These are phyloP conservation scores for Pythium sukuiense DNA, from an alignment of 352 stramenopile species.

Conservation along the genomic window DNA sequence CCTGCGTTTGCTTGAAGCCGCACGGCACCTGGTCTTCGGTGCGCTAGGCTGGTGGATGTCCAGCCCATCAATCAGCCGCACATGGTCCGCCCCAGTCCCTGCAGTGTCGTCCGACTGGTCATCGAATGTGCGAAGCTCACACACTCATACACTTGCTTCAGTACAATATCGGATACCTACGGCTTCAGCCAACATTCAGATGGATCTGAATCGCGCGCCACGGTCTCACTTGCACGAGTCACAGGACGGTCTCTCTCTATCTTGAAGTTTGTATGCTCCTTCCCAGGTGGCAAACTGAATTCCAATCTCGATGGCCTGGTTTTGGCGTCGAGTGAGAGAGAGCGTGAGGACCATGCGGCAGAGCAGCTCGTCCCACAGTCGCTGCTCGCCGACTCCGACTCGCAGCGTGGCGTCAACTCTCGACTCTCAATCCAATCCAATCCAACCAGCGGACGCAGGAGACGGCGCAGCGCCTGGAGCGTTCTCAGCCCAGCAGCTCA, in stretches of 20 bases:
- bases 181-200: background rate
- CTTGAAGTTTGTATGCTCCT: background rate
- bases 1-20: background rate
- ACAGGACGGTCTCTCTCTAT: background rate
- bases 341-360: background rate
- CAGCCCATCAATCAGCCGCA: background rate
- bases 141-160: background rate
- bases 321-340: background rate
- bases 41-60: background rate
- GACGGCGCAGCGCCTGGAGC: background rate
- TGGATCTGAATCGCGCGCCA: background rate
- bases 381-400: background rate
- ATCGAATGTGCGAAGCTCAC: background rate
- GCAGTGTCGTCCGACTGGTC: background rate
- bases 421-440: background rate
- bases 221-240: background rate
- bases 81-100: background rate
- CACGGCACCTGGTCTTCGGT: background rate
- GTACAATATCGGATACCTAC: no score
- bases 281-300: constrained; percentile 16
- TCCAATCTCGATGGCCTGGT: background rate
- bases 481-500: constrained; percentile 10
- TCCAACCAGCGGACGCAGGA: background rate
- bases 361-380: background rate
- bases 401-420: background rate